Percentiles rank a stretch among this genome's conserved stretches.
Conservation (phyloP, 2,329 filamentous ascomycete genomes). For the Phaeosphaeria sp. region DNA sequence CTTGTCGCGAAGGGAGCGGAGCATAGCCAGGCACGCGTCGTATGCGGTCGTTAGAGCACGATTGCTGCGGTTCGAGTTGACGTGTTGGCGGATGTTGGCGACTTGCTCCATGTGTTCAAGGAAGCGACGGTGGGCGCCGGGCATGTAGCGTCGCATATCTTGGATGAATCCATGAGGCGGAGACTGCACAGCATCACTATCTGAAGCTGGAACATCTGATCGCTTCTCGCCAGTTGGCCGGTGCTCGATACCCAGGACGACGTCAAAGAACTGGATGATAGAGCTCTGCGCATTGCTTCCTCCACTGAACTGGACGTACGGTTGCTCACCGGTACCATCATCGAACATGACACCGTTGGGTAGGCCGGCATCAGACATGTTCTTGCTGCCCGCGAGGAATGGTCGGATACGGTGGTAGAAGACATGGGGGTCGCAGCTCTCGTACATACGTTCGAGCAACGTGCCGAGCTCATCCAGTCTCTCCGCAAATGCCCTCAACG, state of each 20-base stretch:
- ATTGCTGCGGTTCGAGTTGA: slow-evolving; percentile 68
- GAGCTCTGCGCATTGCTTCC: slow-evolving; percentile 98
- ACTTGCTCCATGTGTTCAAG: slow-evolving; percentile 78
- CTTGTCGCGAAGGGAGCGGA: slow-evolving; percentile 83
- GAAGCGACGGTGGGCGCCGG: slow-evolving; percentile 88
- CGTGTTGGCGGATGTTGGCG: slow-evolving; percentile 86
- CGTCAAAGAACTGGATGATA: slow-evolving; percentile 95
- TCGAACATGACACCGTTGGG: slow-evolving; percentile 89
- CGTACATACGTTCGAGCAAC: slow-evolving; percentile 88
- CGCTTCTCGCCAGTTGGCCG: slow-evolving; percentile 81
- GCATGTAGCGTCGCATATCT: slow-evolving; percentile 98
- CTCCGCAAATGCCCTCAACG: slow-evolving; percentile 83
- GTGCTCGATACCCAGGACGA: slow-evolving; percentile 87
- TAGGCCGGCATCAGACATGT: slow-evolving; percentile 93
- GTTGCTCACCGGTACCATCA: slow-evolving; percentile 69
- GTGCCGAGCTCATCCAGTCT: slow-evolving; percentile 82
- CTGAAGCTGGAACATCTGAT: slow-evolving; percentile 40
- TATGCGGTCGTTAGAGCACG: slow-evolving; percentile 78
- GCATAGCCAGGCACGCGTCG: slow-evolving; percentile 84
- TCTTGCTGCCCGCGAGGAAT: slow-evolving; percentile 94
- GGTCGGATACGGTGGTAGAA: slow-evolving; percentile 98
- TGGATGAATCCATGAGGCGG: slow-evolving; percentile 87
- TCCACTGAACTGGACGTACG: slow-evolving; percentile 85
- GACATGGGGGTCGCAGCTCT: slow-evolving; percentile 89
- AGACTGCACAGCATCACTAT: slow-evolving; percentile 52